Evolutionary conservation across 2,329 filamentous ascomycete species (phyloP), one percentile per base, ranked within the genome.

Genomic region (Aspergillus arachidicola): DNA sequence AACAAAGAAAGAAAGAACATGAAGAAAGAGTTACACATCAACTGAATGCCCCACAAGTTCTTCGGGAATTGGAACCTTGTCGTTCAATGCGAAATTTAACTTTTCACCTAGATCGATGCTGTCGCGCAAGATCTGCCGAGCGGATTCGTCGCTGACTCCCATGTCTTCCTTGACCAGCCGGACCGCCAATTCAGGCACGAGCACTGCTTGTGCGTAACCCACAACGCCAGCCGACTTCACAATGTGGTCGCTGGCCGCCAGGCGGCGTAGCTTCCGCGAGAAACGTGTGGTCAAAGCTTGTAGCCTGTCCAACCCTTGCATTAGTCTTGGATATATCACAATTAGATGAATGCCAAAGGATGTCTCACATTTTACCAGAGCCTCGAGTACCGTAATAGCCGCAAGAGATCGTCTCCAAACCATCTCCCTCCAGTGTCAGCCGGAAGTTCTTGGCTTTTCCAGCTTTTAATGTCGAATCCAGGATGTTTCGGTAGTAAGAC

Each of bases 341-440:
- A 12, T 28, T 12, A 50, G 16, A 57, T 23, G 60, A 64, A 34
- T 21, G 57, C 60, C 59, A 32, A 48, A 51, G 53, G 32, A 36
- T 46, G 23, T 60, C 89, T 51, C 87, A 91, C 85, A 97, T 92
- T 58, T 85, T 79, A 56, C 86, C 86, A 58, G 91, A 83, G 1
- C 93, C 93, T 23, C 89, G 86, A 3, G 89, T 85, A 1, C 93
- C 93, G 77, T 96, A 97, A 77, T 96, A 97, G 0, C 93, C 93
- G 11, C 91, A 91, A 3, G 86, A 88, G 34, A 90, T 82, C 60
- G 82, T 84, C 56, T 84, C 82, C 32, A 86, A 79, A 5, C 72
- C 74, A 60, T 73, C 75, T n/a, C 70, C 76, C 62, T 73, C 75
- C 23, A 79, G 71, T 34, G 83, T 87, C 63, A 86, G 84, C 58